Conservation (phyloP, 805 yeast species). For the Starmera caribaea region DNA sequence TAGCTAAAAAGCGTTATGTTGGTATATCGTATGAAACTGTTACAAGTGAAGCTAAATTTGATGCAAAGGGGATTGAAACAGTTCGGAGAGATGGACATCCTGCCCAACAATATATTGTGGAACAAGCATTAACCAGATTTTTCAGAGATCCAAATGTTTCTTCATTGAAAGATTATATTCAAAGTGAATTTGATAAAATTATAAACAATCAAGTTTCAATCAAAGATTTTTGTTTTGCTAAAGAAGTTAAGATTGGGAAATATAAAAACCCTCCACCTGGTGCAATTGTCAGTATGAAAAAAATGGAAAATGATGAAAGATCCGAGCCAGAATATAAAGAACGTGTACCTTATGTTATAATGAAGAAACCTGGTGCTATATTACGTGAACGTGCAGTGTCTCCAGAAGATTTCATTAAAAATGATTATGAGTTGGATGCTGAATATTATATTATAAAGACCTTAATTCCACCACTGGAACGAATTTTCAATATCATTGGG, state of each 20-base stretch:
- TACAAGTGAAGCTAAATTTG: conserved; percentile 51
- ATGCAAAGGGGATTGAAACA: conserved; percentile 96
- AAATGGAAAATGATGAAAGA: conserved; percentile 54
- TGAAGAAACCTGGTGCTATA: conserved; percentile 46
- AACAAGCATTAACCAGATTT: conserved; percentile 52
- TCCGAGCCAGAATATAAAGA: conserved; percentile 83
- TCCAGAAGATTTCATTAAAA: conserved; percentile 60
- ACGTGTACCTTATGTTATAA: conserved; percentile 79
- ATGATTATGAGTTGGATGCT: conserved; percentile 49
- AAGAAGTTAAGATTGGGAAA: conserved; percentile 77
- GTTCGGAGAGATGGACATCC: conserved; percentile 92
- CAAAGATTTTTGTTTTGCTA: conserved; percentile 86
- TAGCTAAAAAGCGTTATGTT: conserved; percentile 86
- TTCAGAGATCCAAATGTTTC: conserved; percentile 72
- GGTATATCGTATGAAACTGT: conserved; percentile 69
- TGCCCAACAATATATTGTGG: conserved; percentile 79
- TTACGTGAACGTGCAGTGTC: conserved; percentile 71
- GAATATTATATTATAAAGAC: conserved; percentile 82
- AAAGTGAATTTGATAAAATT: conserved; percentile 58
- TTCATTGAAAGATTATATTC: conserved; percentile 52
- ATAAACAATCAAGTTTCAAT: conserved; percentile 52
- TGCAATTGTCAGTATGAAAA: conserved; percentile 66
- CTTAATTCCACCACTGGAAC: conserved; percentile 80
- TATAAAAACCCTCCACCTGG: conserved; percentile 91
- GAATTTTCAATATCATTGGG: conserved; percentile 76